Evolutionary conservation across 805 yeast genomes (phyloP).

Genomic region (Zygoascus ofunaensis): DNA sequence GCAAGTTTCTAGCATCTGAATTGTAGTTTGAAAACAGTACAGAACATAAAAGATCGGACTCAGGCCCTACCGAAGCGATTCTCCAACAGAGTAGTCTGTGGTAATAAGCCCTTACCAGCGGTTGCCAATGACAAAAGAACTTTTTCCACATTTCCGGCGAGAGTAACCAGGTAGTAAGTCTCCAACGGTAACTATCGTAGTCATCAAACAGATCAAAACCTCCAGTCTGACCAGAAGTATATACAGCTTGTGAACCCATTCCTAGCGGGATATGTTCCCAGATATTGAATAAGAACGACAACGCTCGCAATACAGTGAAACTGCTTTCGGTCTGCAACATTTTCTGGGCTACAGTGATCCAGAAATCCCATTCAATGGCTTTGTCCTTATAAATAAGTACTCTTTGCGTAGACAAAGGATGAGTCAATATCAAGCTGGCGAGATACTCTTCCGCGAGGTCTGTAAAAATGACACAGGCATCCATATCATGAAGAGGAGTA

Average conservation of each 20-base stretch:
- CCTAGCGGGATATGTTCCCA: conserved; percentile 51
- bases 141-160: conserved; percentile 42
- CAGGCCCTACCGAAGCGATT: conserved; percentile 30
- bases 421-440: conserved; percentile 24
- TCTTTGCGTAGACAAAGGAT: conserved; percentile 20
- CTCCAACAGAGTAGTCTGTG: conserved; percentile 62
- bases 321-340: conserved; percentile 58
- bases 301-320: conserved; percentile 50
- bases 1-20: conserved; percentile 20
- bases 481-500: conserved; percentile 29
- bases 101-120: conserved; percentile 63
- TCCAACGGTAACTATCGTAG: conserved; percentile 37
- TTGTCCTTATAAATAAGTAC: conserved; percentile 19
- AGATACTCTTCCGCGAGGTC: conserved; percentile 35
- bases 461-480: conserved; percentile 30
- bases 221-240: not conserved
- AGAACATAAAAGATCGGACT: conserved; percentile 18
- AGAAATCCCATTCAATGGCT: conserved; percentile 62
- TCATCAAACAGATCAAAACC: conserved; percentile 8
- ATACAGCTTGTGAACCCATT: not conserved
- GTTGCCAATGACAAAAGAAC: conserved; percentile 71
- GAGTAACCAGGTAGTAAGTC: conserved; percentile 47
- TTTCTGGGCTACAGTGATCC: conserved; percentile 52
- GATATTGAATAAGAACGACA: conserved; percentile 59
- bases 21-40: conserved; percentile 21